Conservation (phyloP, 257 asterid species). For the Cinchona pubescens region DNA sequence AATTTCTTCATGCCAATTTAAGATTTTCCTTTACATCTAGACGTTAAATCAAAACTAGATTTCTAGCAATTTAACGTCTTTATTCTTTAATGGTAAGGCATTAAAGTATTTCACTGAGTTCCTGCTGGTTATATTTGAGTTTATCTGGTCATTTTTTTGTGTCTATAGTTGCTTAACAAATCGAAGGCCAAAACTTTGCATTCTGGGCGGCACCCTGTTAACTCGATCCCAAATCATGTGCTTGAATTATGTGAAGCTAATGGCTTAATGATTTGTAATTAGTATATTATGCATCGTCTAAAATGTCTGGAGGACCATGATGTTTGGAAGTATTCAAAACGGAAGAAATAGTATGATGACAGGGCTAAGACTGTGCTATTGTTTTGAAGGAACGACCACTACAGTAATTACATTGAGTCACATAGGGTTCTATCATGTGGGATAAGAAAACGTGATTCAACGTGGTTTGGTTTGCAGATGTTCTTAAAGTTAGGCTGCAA, state of each 20-base stretch:
- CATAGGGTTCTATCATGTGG: neutral
- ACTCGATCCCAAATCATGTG: too few species aligned
- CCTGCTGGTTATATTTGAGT: neutral
- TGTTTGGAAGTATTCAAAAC: neutral
- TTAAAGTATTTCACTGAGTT: neutral
- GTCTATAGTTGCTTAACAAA: neutral
- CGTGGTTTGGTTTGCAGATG: constrained; percentile 59
- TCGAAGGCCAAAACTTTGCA: too few species aligned
- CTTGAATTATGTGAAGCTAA: neutral
- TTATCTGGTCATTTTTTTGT: neutral
- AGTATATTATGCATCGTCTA: neutral
- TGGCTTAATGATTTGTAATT: neutral
- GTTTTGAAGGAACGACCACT: neutral
- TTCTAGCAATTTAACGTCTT: neutral
- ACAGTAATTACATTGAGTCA: neutral
- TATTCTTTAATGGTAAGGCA: neutral
- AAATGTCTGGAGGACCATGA: neutral
- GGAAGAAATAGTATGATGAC: neutral
- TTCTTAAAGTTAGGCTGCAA: constrained; percentile 94
- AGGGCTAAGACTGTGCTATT: neutral
- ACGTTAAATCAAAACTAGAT: too few species aligned
- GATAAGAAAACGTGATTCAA: constrained; percentile 25
- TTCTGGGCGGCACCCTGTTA: too few species aligned
- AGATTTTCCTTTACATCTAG: neutral
- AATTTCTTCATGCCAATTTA: neutral